Base-by-base conservation (phyloP, 2,329 filamentous ascomycete genomes). In the Chaetomium globosum region DNA sequence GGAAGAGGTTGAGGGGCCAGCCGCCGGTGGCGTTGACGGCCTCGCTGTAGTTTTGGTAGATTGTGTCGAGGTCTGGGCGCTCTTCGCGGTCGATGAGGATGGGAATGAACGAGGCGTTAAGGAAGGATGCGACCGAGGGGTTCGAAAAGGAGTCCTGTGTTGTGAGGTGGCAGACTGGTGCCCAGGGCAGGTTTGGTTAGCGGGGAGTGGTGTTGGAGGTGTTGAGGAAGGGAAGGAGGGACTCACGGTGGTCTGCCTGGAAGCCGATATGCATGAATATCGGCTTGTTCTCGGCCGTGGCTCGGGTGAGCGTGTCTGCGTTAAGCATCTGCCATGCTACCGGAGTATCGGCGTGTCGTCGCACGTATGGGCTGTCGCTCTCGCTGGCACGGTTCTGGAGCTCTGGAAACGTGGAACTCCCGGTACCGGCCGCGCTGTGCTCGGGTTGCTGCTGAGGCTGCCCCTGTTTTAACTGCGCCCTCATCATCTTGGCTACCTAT, bases 31-130 rank as follows among this genome's bases (percentile, higher is more conserved):
- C 93, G 65, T 90, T 96, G 12, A 95, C 94, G 1, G 94, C 94
- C 76, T 97, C 93, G 49, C 97, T 89, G 77, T 97, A 99, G 80
- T 97, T 97, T 92, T 97, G 97, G 77, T 98, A 98, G 69, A 98
- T 93, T 67, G 91, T 88, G 74, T 99, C 95, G 69, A 98, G 87
- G 74, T 98, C 93, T 9, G 94, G 94, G 30, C 94, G 88, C 78
- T 97, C 92, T 78, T 99, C 95, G 66, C 93, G 87, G 77, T 99
- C 95, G 73, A 98, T 86, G 72, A 97, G 90, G 75, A 98, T 88
- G 4, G 95, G 94, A 53, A 99, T 87, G 76, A 98, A 99, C 64
- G 87, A 86, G 67, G 89, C 83, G 80, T 98, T 99, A 43, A 99
- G 83, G 64, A 97, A 83, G 28, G 86, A 80, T 19, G 95, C 93